Evolutionary conservation across 169 alveolate genomes (phyloP).

Genomic region (Prorocentrum cordatum): DNA sequence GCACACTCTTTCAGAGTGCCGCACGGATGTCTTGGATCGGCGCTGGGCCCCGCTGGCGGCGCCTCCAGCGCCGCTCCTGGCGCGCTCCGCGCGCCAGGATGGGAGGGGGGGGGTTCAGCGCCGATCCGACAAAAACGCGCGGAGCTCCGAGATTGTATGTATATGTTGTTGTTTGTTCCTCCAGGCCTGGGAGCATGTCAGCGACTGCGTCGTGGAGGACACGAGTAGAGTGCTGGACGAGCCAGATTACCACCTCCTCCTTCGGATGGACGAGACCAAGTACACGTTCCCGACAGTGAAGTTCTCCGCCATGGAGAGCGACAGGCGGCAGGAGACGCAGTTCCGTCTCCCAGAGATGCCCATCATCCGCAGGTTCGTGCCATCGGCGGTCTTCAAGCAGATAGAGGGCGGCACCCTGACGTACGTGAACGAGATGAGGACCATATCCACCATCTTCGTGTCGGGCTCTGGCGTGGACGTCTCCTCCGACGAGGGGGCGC

Average conservation of each 20-base stretch:
- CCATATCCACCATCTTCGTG: conserved; percentile 72
- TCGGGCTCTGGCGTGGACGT: conserved; percentile 74
- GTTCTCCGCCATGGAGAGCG: too few relatives aligned
- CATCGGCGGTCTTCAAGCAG: conserved; percentile 75
- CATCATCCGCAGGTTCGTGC: conserved; percentile 72
- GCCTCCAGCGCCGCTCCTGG: too few relatives aligned
- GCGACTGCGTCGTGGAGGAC: neutral
- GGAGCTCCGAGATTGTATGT: too few relatives aligned
- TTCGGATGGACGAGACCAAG: conserved; percentile 34
- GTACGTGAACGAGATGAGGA: conserved; percentile 74
- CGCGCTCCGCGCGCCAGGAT: too few relatives aligned
- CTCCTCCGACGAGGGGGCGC: conserved; percentile 72
- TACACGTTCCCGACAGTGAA: conserved; percentile 61
- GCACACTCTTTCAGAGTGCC: too few relatives aligned
- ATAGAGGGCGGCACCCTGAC: conserved; percentile 73
- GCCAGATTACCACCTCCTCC: neutral
- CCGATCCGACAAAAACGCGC: too few relatives aligned
- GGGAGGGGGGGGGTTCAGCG: too few relatives aligned
- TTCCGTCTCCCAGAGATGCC: conserved; percentile 47
- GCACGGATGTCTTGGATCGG: too few relatives aligned
- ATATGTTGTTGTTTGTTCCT: too few relatives aligned
- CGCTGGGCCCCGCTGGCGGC: too few relatives aligned
- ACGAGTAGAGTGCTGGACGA: conserved; percentile 16
- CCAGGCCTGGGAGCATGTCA: conserved; percentile 69
- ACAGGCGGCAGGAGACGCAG: conserved; percentile 16